phyloP scores from a whole-genome alignment of 345 rosid genomes.

The Nephelium lappaceum region DNA sequence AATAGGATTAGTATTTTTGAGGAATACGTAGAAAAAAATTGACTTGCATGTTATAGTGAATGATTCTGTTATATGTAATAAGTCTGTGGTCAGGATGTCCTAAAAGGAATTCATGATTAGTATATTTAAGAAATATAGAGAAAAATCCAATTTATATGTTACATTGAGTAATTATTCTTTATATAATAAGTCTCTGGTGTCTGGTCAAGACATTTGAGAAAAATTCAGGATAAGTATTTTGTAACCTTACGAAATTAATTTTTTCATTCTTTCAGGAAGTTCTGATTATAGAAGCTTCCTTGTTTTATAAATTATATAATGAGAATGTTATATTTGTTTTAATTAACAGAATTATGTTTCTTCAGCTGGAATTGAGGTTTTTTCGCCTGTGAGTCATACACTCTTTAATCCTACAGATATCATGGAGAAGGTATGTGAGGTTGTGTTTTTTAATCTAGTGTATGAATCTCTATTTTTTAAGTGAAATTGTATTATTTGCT shows the following conservation, averaged over 20 bases:
- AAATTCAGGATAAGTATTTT: too few species aligned
- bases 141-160: too few species aligned
- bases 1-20: too few species aligned
- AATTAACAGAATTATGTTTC: slow-evolving; percentile 59
- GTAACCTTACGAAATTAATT: too few species aligned
- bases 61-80: neutral
- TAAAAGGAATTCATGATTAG: too few species aligned
- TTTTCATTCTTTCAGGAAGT: too few species aligned
- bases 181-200: too few species aligned
- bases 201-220: too few species aligned
- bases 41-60: neutral
- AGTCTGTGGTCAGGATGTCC: too few species aligned
- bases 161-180: too few species aligned
- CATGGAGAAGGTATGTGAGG: slow-evolving; percentile 53
- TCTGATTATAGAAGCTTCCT: too few species aligned
- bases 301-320: neutral
- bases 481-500: neutral
- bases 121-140: too few species aligned
- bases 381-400: slow-evolving; percentile 90
- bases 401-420: slow-evolving; percentile 77
- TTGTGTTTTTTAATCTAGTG: neutral
- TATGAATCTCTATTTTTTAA: neutral
- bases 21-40: neutral
- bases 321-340: neutral
- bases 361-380: slow-evolving; percentile 67